A percentile compares a stretch with the other conserved stretches of the same genome.
phyloP scores from a whole-genome alignment of 495 filamentous ascomycete genomes.

The Hypoxylon cercidicola region DNA sequence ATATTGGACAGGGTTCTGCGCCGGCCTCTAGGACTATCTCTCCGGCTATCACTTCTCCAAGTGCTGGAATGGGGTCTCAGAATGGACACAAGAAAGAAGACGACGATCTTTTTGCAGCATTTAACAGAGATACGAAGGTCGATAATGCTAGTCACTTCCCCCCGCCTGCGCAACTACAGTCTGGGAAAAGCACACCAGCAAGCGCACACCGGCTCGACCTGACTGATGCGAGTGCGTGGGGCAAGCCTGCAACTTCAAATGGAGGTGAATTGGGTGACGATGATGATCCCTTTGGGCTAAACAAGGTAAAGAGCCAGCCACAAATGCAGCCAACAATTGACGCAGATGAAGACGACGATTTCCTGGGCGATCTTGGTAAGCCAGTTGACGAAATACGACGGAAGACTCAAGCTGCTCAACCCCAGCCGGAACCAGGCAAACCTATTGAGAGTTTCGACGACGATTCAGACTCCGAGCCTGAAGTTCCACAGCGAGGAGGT shows the following conservation, averaged over 20 bases:
- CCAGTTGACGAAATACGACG: constrained; percentile 81
- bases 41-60: constrained; percentile 35
- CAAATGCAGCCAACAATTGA: constrained; percentile 48
- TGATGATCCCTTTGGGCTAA: constrained; percentile 92
- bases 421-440: constrained; percentile 56
- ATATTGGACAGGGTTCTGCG: constrained; percentile 52
- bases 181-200: constrained; percentile 41
- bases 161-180: constrained; percentile 53
- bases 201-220: constrained; percentile 38
- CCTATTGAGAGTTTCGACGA: constrained; percentile 51
- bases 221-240: constrained; percentile 45
- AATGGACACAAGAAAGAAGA: constrained; percentile 55
- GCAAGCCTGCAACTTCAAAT: constrained; percentile 22
- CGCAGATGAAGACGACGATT: constrained; percentile 87
- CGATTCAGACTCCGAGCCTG: constrained; percentile 55
- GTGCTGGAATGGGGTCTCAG: constrained; percentile 34
- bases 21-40: constrained; percentile 52
- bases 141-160: constrained; percentile 70
- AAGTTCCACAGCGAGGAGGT: constrained; percentile 39
- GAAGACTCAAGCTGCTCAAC: constrained; percentile 52
- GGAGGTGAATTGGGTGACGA: constrained; percentile 54
- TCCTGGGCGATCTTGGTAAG: constrained; percentile 85
- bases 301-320: constrained; percentile 60
- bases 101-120: constrained; percentile 71
- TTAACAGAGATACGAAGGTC: constrained; percentile 66